Evolutionary conservation across 176 grass and related monocot genomes (phyloP), one percentile per base, ranked within the genome.

Genomic region (Oryza nivara): DNA sequence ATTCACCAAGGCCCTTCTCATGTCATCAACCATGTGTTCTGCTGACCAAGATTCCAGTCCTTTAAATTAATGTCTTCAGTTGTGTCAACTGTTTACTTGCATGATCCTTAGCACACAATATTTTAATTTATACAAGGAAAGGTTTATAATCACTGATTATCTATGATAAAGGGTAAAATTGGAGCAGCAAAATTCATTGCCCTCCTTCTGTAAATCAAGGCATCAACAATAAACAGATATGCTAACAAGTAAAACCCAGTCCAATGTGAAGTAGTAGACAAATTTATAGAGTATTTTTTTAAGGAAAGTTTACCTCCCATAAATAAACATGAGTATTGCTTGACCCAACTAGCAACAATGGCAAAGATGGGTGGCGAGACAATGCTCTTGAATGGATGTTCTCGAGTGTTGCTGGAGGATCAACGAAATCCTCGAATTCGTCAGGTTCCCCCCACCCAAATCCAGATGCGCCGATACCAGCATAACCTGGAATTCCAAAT

Each of bases 401-500:
- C 79, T 90, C 88, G 49, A 86, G 35, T 82, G 88, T 90, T 78
- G 88, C 79, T 83, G 88, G 84, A 90, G 84, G 84, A 78, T 86
- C 88, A 60, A 90, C 20, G 2, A 90, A 90, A 73, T 90, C 88
- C 73, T 90, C 88, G 67, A 78, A 83, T 61, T 90, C 88, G 4
- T 90, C 88, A 20, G 83, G 79, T 83, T 90, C 84, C 14, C 83
- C 83, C 88, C 88, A 90, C 11, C 88, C 88, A 82, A 90, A 86
- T 6, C 88, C 88, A 82, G 88, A 90, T 47, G 88, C 83, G 36
- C 78, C 88, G 78, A 90, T 90, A 86, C 92, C 95, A 88, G 95
- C 91, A 77, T 98, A 98, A 82, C 95, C 95, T 88, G 95, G 95
- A 84, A 98, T 90, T 75, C 95, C 95, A 91, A 98, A 98, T 74